Base-by-base conservation (phyloP, 2,329 filamentous ascomycete genomes). In the Ophiostoma triangulosporum region DNA sequence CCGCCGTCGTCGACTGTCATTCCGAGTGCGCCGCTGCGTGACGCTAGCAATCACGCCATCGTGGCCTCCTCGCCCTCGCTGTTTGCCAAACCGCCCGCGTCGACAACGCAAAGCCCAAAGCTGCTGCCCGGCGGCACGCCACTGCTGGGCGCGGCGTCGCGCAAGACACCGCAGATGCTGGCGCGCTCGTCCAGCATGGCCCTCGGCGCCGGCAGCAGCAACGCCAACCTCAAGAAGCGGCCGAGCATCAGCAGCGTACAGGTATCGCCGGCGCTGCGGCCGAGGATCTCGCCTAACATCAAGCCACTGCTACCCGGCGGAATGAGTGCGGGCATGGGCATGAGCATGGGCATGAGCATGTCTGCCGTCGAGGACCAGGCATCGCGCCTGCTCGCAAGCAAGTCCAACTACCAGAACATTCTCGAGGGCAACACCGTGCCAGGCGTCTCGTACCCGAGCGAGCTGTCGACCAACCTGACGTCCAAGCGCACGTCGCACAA, bases 371-470 rank as follows among this genome's bases (percentile, higher is more conserved):
- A 82, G 59, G 77, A 81, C 60, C 75, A 78, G 1, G 75, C 80
- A 0, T 83, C 79, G n/a, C 76, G 88, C 27, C 77, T 97, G 45
- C 76, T 98, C 27, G 87, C 90, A 33, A 88, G 87, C 15, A 97
- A 97, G 66, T 97, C 91, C 2, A 98, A 98, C 64, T 98, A 98
- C 63, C 91, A 97, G 63, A 95, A 96, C 62, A 93, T 98, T 35
- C 71, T 98, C 11, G 93, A 97, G 65, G 93, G 93, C 49, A 97
- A 89, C 50, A 83, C 84, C 54, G 81, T 96, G 1, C 90, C 90
- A 0, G 91, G 91, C 12, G 85, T 96, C 12, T 86, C 85, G 1
- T 97, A 96, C 61, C 90, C 91, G 0, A 88, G 86, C 60, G 87
- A 90, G 51, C 75, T 98, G 40, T 95, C 90, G 6, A 94, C 90